phyloP scores from a whole-genome alignment of 345 rosid genomes.

The Linum trigynum region DNA sequence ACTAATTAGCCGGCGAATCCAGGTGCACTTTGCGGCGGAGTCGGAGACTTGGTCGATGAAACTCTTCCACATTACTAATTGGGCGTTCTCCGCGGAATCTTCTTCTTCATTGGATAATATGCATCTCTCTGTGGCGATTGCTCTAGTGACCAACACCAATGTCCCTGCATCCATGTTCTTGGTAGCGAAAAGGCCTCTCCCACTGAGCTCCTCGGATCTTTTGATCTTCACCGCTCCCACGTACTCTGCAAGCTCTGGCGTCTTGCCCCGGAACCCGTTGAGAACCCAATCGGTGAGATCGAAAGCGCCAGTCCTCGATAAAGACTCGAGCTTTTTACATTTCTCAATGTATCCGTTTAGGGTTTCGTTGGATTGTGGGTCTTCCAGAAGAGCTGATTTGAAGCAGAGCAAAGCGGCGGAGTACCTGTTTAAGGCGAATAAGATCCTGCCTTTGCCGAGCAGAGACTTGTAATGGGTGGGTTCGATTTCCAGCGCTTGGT shows the following conservation, averaged over 20 bases:
- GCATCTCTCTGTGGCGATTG: constrained; percentile 69
- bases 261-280: constrained; percentile 46
- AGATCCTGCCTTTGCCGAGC: constrained; percentile 67
- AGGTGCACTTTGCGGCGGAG: constrained; percentile 32
- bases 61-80: constrained; percentile 79
- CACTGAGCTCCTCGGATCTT: constrained; percentile 50
- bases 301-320: constrained; percentile 64
- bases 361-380: constrained; percentile 43
- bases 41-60: constrained; percentile 47
- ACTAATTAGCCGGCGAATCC: constrained; percentile 33
- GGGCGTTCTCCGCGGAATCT: constrained; percentile 46
- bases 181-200: constrained; percentile 70
- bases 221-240: constrained; percentile 45
- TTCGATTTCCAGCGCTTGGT: constrained; percentile 50
- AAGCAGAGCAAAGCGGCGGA: constrained; percentile 63
- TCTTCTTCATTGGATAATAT: constrained; percentile 46
- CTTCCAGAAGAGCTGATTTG: constrained; percentile 34
- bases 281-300: constrained; percentile 81
- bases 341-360: constrained; percentile 52
- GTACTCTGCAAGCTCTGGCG: constrained; percentile 68
- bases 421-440: constrained; percentile 54
- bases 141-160: constrained; percentile 54
- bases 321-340: constrained; percentile 64
- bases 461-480: constrained; percentile 70
- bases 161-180: constrained; percentile 60